Conservation (phyloP, 306 rosid genomes). For the Pueraria montana region DNA sequence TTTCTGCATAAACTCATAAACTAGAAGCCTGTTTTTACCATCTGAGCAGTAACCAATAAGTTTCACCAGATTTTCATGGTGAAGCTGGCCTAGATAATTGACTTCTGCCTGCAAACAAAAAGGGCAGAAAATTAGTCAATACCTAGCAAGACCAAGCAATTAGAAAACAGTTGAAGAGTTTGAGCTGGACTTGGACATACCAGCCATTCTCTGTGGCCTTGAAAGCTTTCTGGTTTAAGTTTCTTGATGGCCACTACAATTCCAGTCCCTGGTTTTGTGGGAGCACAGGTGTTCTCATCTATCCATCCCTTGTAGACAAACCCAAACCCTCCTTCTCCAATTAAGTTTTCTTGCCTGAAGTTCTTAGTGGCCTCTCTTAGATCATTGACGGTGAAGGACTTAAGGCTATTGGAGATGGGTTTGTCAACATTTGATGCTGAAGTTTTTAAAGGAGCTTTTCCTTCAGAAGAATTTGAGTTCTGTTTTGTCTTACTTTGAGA, state of each 20-base stretch:
- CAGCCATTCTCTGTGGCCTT: conserved; percentile 98
- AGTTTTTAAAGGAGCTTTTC: conserved; percentile 34
- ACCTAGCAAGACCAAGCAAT: conserved; percentile 19
- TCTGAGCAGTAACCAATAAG: conserved; percentile 92
- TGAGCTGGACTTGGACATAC: conserved; percentile 58
- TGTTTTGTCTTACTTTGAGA: conserved; percentile 50
- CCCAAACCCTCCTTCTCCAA: conserved; percentile 97
- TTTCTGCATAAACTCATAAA: conserved; percentile 88
- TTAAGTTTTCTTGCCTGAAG: conserved; percentile 76
- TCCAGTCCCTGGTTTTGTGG: conserved; percentile 89
- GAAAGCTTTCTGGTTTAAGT: conserved; percentile 93
- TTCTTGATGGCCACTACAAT: conserved; percentile 89
- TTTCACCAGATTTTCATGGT: conserved; percentile 88
- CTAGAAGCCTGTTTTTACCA: conserved; percentile 83
- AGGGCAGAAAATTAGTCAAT: conserved; percentile 4
- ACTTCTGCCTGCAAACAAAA: conserved; percentile 82
- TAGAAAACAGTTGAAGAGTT: conserved; percentile 35
- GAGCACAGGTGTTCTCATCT: conserved; percentile 73
- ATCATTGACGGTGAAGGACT: conserved; percentile 79
- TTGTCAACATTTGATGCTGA: conserved; percentile 49
- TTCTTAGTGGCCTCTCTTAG: conserved; percentile 82
- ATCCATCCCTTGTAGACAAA: conserved; percentile 93
- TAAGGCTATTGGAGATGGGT: conserved; percentile 54
- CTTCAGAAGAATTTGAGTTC: conserved; percentile 44
- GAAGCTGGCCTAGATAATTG: conserved; percentile 89